Percentiles rank a stretch among this genome's conserved stretches.
These are phyloP conservation scores for Ogataea ganodermae DNA, from an alignment of 805 yeast species.

Conservation along the genomic window DNA sequence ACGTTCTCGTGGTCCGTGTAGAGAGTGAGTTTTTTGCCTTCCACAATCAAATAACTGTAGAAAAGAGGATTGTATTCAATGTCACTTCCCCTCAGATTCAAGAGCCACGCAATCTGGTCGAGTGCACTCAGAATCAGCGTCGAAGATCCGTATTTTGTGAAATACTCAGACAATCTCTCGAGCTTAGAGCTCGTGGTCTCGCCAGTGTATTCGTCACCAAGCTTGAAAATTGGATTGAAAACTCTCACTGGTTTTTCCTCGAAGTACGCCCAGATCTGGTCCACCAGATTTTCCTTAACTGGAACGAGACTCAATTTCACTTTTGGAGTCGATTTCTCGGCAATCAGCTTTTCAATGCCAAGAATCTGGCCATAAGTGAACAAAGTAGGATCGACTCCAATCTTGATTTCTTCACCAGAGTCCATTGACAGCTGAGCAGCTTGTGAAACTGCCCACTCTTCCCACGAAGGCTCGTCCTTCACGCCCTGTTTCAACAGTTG, in stretches of 20 bases:
- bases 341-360: conserved; percentile 36
- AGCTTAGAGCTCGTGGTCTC: conserved; percentile 61
- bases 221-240: conserved; percentile 48
- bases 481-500: conserved; percentile 53
- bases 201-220: conserved; percentile 64
- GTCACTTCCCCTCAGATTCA: conserved; percentile 69
- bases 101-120: conserved; percentile 90
- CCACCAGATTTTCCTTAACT: conserved; percentile 50
- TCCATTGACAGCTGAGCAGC: conserved; percentile 52
- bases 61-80: conserved; percentile 58
- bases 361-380: conserved; percentile 41
- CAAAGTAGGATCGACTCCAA: conserved; percentile 53
- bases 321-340: conserved; percentile 27
- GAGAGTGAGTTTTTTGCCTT: conserved; percentile 40
- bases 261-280: conserved; percentile 50
- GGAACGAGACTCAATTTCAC: conserved; percentile 46
- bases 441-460: conserved; percentile 55
- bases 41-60: conserved; percentile 51
- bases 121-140: conserved; percentile 48
- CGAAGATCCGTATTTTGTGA: conserved; percentile 30
- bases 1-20: conserved; percentile 40
- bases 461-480: conserved; percentile 54
- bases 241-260: conserved; percentile 65
- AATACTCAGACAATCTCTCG: conserved; percentile 43
- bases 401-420: conserved; percentile 37